phyloP scores from a whole-genome alignment of 495 filamentous ascomycete species.

The Friedmanniomyces endolithicus region DNA sequence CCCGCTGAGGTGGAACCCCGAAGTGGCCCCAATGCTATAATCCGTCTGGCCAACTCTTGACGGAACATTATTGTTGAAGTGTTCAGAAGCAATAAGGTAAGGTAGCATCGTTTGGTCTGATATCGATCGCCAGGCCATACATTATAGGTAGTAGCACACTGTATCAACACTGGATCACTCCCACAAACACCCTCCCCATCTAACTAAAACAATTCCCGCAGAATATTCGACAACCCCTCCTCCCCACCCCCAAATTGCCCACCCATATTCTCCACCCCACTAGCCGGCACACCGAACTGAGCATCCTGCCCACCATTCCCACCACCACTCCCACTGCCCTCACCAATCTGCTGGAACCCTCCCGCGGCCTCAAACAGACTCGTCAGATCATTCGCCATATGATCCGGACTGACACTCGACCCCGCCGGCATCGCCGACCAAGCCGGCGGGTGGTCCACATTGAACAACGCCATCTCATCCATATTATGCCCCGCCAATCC shows the following conservation, averaged over 20 bases:
- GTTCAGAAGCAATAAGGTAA: too few species aligned
- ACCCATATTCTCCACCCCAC: slow-evolving; percentile 35
- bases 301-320: neutral
- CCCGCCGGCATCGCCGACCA: slow-evolving; percentile 2
- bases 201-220: slow-evolving; percentile 54
- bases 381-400: slow-evolving; percentile 52
- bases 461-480: slow-evolving; percentile 44
- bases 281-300: slow-evolving; percentile 20
- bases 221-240: slow-evolving; percentile 50
- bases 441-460: slow-evolving; percentile 17
- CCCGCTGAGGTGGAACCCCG: neutral
- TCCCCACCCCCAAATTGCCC: slow-evolving; percentile 41
- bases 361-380: slow-evolving; percentile 61
- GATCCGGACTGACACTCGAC: slow-evolving; percentile 28
- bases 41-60: too few species aligned
- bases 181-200: neutral
- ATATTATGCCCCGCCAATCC: slow-evolving; percentile 59
- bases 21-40: too few species aligned
- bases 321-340: neutral
- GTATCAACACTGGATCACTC: too few species aligned
- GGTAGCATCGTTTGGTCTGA: too few species aligned
- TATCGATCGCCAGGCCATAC: too few species aligned
- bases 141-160: too few species aligned
- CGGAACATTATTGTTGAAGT: too few species aligned
- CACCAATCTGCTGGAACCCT: slow-evolving; percentile 32